Evolutionary conservation across 1,139 yeast species (phyloP).

Genomic region (Yamadazyma atlantica): DNA sequence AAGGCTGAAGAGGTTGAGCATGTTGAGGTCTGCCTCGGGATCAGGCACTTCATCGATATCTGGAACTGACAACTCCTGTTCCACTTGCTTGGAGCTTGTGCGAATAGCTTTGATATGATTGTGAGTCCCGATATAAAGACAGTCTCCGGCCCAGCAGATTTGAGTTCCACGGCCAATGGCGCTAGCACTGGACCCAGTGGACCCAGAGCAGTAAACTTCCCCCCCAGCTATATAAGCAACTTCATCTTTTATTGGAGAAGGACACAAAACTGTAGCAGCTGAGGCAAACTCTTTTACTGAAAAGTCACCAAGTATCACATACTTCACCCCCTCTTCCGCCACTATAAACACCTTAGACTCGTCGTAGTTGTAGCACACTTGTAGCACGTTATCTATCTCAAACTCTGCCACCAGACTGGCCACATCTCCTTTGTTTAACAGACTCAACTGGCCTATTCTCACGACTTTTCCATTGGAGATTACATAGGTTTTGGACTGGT

Average conservation of each 20-base stretch:
- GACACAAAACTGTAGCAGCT: background rate
- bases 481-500: conserved; percentile 25
- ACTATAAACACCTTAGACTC: conserved; percentile 24
- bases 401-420: conserved; percentile 8
- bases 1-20: conserved; percentile 4
- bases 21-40: conserved; percentile 2
- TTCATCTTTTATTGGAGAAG: conserved; percentile 2
- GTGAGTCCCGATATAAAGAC: conserved; percentile 6
- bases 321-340: conserved; percentile 8
- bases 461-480: conserved; percentile 27
- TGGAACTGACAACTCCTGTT: conserved; percentile 4
- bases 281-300: background rate
- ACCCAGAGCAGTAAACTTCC: background rate
- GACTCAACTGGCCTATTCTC: conserved; percentile 13
- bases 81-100: background rate
- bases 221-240: background rate
- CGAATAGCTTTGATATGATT: background rate
- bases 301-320: too few relatives aligned
- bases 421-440: conserved; percentile 10
- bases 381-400: conserved; percentile 14
- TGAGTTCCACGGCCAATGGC: background rate
- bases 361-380: conserved; percentile 25
- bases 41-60: conserved; percentile 7
- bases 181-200: too few relatives aligned
- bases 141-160: conserved; percentile 8